Evolutionary conservation across 164 flowering plant genomes (phyloP).

Genomic region (Chimonanthus praecox): DNA sequence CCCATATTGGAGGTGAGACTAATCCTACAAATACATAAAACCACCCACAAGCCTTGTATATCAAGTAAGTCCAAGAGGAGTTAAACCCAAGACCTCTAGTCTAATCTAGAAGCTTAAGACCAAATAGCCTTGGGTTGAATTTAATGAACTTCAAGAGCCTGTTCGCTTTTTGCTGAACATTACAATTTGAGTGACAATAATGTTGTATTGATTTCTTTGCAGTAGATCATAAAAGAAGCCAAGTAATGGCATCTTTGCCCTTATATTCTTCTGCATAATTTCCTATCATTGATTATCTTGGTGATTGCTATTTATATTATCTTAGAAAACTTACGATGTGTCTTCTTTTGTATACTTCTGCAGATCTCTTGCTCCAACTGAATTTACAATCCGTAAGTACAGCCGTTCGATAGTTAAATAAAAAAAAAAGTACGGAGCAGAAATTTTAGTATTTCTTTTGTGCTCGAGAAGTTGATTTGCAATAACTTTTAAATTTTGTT

Average conservation of each 20-base stretch:
- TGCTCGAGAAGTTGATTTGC: background rate
- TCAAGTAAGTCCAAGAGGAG: too few relatives aligned
- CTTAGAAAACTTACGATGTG: background rate
- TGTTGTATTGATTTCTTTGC: background rate
- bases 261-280: background rate
- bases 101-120: too few relatives aligned
- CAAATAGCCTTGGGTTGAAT: background rate
- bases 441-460: background rate
- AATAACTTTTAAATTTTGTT: background rate
- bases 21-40: too few relatives aligned
- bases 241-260: background rate
- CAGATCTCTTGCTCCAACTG: conserved; percentile 8
- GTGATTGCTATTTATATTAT: background rate
- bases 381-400: conserved; percentile 15
- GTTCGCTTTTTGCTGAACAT: background rate
- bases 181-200: background rate
- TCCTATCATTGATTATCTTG: background rate
- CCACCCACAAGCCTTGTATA: too few relatives aligned
- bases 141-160: background rate
- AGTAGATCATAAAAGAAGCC: background rate
- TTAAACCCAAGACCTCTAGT: too few relatives aligned
- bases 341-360: background rate
- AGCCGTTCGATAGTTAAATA: background rate
- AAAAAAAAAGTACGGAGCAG: too few relatives aligned
- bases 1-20: too few relatives aligned